Base-by-base conservation (phyloP, 1,139 yeast species). In the Yamadazyma aaseri region DNA sequence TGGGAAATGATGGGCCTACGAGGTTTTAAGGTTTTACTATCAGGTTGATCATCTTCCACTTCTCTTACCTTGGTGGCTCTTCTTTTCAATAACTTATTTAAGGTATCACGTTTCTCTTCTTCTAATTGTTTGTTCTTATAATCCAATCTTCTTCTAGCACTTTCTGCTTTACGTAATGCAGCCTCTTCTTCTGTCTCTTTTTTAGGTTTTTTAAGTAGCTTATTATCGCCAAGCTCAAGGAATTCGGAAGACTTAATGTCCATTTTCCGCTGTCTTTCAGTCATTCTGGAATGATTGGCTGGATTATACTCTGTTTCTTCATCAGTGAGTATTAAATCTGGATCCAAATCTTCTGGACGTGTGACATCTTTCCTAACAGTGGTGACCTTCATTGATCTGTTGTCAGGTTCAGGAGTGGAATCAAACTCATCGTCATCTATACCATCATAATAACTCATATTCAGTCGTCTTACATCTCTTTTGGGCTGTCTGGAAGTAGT, bases 21-120 rank as follows among this genome's bases (percentile, higher is more conserved):
- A 3, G 61, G 62, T 45, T 65, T 68, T 28, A 50, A 38, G 4
- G 49, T 43, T 35, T 50, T 58, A 3, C 47, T 23, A 8, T 41
- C 45, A 5, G 35, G 27, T 9, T 36, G 45, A 3, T 31, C 34
- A 12, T 39, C 41, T n/a, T 34, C 37, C 4, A 29, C 39, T 17
- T 45, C 48, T 24, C 83, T 63, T 1, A 81, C 75, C 57, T 82
- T 79, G 21, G 72, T 73, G 26, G 96, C 96, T 42, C 96, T 71
- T 57, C 92, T 80, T 58, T 86, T 84, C 44, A 92, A 67, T 40
- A 92, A 65, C 54, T 86, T 86, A 56, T 89, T 90, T 44, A 92
- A 70, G 0, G 97, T 90, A 46, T 89, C 97, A 50, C 82, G 77
- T 56, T 92, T 92, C 57, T 92, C 98, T 56, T 87, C 97, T 52